A percentile compares a stretch with the other conserved stretches of the same genome.
Conservation (phyloP, 1,139 yeast species). For the Chernovozyma aurita region DNA sequence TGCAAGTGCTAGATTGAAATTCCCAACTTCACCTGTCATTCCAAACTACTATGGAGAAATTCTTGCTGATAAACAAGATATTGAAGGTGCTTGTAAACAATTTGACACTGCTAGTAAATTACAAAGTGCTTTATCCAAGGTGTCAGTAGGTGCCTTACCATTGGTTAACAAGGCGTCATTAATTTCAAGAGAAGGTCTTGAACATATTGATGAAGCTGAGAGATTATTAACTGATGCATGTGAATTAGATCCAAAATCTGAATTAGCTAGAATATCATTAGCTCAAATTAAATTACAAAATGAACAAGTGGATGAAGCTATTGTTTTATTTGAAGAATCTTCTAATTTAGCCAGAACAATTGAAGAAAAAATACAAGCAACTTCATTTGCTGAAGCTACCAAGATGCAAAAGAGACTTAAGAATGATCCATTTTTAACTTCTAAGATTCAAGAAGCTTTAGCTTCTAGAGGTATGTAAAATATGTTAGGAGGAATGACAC, state of each 20-base stretch:
- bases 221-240: slow-evolving; percentile 71
- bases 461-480: slow-evolving; percentile 5
- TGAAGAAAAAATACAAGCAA: slow-evolving; percentile 87
- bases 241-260: slow-evolving; percentile 80
- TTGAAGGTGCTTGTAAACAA: slow-evolving; percentile 70
- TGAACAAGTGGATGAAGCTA: slow-evolving; percentile 80
- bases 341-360: slow-evolving; percentile 77
- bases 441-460: slow-evolving; percentile 43
- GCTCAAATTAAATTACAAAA: slow-evolving; percentile 88
- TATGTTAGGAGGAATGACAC: background rate
- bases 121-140: slow-evolving; percentile 61
- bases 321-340: slow-evolving; percentile 74
- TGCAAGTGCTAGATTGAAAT: slow-evolving; percentile 65
- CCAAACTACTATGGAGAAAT: slow-evolving; percentile 96
- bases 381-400: slow-evolving; percentile 88
- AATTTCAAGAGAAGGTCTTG: slow-evolving; percentile 54
- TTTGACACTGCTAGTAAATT: slow-evolving; percentile 84
- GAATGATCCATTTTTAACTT: slow-evolving; percentile 56
- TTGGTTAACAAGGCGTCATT: slow-evolving; percentile 85
- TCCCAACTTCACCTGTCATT: slow-evolving; percentile 87
- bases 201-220: slow-evolving; percentile 59
- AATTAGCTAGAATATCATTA: slow-evolving; percentile 81
- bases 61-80: slow-evolving; percentile 75
- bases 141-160: slow-evolving; percentile 82
- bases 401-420: slow-evolving; percentile 73